Evolutionary conservation across 1,284 basidiomycete genomes (phyloP), one percentile per base, ranked within the genome.

Genomic region (Ceratobasidium sp.): DNA sequence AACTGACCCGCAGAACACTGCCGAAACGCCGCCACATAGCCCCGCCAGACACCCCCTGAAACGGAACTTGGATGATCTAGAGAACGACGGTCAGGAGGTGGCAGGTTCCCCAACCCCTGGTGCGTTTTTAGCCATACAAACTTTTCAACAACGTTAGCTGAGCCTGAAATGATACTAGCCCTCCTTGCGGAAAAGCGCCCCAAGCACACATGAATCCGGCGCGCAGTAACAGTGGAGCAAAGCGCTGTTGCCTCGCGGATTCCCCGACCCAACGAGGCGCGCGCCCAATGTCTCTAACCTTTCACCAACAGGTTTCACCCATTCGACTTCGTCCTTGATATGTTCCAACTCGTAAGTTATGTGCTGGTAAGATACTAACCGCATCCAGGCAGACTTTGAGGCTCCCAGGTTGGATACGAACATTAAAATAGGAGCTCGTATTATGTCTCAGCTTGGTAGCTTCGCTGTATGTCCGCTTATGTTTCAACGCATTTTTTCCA

Each of bases 31-130:
- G 13, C 56, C 31, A 2, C 46, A 27, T 9, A 59, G 39, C n/a
- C 46, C 58, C 13, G 6, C 66, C 39, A 29, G 14, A 22, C 59
- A 62, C 19, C 29, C 46, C 13, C 22, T 73, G 24, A 73, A 73
- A 22, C 69, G 69, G 11, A 73, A 73, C 34, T 4, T 62, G 6
- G 69, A 62, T 29, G 59, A 73, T 8, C 22, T 73, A 8, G 69
- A 73, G 27, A 49, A 63, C 31, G 69, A 73, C 14, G 48, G 53
- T 11, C 59, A 62, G 14, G 48, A 62, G 31, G 49, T 29, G 16
- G 46, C 48, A 0, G 48, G 48, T 29, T 48, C 34, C 6, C n/a
- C 58, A 24, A 54, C 31, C 27, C 24, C 58, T 27, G 31, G 46
- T 53, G 46, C n/a, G 69, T 73, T 37, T 29, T 58, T 63, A 24